A percentile compares a stretch with the other conserved stretches of the same genome.
Evolutionary conservation across 345 rosid species (phyloP).

Genomic region (Cochlearia excelsa): DNA sequence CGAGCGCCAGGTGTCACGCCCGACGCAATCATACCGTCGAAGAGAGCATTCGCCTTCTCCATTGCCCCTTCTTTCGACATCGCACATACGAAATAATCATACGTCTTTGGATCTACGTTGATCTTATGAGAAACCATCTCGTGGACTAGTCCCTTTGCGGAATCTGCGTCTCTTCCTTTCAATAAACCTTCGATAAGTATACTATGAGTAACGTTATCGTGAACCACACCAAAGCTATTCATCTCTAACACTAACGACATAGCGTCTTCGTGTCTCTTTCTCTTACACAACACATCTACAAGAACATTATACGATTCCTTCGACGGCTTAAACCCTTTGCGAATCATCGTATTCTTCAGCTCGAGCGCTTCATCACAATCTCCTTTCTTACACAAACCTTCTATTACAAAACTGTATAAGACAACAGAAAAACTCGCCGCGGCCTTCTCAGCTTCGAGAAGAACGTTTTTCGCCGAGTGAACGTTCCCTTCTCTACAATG

Average conservation of each 20-base stretch:
- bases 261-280: constrained; percentile 55
- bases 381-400: constrained; percentile 54
- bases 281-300: constrained; percentile 55
- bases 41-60: constrained; percentile 59
- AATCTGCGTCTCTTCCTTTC: constrained; percentile 49
- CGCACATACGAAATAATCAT: constrained; percentile 48
- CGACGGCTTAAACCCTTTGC: constrained; percentile 45
- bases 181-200: constrained; percentile 60
- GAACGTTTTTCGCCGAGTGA: constrained; percentile 39
- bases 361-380: constrained; percentile 52
- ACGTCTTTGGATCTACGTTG: constrained; percentile 39
- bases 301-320: constrained; percentile 14
- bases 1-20: constrained; percentile 58
- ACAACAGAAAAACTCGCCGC: constrained; percentile 36
- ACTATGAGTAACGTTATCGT: constrained; percentile 43
- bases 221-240: constrained; percentile 45
- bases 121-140: constrained; percentile 58
- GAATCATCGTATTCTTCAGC: constrained; percentile 47
- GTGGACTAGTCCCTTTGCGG: constrained; percentile 55
- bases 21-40: constrained; percentile 53
- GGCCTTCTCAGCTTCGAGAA: constrained; percentile 53
- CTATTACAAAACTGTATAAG: constrained; percentile 52
- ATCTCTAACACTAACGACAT: constrained; percentile 54
- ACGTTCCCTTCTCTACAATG: constrained; percentile 55
- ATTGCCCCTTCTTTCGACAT: constrained; percentile 58